These are phyloP conservation scores for Neonectria hederae DNA, from an alignment of 2,329 filamentous ascomycete species.

Conservation along the genomic window DNA sequence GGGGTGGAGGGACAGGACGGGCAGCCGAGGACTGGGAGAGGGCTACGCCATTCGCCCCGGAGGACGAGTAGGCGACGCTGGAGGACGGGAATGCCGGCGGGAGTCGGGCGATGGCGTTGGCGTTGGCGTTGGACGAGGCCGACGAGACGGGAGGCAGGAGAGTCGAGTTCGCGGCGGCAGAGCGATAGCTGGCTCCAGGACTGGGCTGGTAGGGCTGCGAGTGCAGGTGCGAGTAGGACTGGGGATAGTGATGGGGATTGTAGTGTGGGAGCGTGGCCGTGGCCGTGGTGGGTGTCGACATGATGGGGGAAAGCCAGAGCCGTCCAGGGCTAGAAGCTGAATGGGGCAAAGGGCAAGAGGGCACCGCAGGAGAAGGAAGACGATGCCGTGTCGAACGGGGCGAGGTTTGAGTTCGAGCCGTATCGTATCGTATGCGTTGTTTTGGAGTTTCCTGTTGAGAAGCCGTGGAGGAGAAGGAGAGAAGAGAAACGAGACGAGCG, in stretches of 20 bases:
- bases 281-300: conserved; percentile 85
- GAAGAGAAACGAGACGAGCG: conserved; percentile 28
- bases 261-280: conserved; percentile 77
- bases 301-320: conserved; percentile 50
- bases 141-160: conserved; percentile 46
- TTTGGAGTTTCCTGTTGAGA: conserved; percentile 20
- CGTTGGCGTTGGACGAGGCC: conserved; percentile 33
- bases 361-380: conserved; percentile 8
- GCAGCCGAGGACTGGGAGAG: conserved; percentile 44
- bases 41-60: conserved; percentile 46
- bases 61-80: conserved; percentile 44
- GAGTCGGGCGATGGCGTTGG: conserved; percentile 22
- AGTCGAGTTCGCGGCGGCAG: conserved; percentile 39
- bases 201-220: conserved; percentile 44
- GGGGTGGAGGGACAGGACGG: conserved; percentile 44
- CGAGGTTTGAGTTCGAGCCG: conserved; percentile 23
- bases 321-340: conserved; percentile 35
- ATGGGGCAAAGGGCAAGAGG: conserved; percentile 24
- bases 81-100: conserved; percentile 44
- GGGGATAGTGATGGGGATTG: conserved; percentile 71
- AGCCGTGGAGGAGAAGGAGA: conserved; percentile 30
- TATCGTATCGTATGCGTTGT: conserved; percentile 26
- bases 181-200: conserved; percentile 43
- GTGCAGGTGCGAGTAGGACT: conserved; percentile 57
- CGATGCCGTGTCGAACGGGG: conserved; percentile 34